phyloP scores from a whole-genome alignment of 352 stramenopile genomes.

The Pythium dissotocum region DNA sequence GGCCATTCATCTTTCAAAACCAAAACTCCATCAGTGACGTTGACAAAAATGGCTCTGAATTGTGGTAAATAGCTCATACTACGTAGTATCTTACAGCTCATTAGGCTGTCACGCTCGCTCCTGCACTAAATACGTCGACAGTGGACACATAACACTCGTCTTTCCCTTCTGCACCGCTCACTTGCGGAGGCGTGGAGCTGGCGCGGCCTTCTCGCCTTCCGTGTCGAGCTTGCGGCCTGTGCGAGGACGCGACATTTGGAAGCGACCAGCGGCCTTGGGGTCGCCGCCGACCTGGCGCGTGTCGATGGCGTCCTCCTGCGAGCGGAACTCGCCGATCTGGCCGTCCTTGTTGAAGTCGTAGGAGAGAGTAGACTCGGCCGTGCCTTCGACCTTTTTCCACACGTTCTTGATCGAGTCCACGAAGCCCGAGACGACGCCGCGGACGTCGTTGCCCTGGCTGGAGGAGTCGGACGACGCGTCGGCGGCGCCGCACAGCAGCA shows the following conservation, averaged over 20 bases:
- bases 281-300: slow-evolving; percentile 18
- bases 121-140: slow-evolving; percentile 12
- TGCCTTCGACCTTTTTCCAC: slow-evolving; percentile 2
- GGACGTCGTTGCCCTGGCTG: slow-evolving; percentile 5
- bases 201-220: slow-evolving; percentile 11
- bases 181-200: slow-evolving; percentile 3
- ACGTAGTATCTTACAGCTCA: background rate
- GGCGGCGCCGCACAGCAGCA: slow-evolving; percentile 2
- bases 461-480: background rate
- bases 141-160: background rate
- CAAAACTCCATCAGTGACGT: too few relatives aligned
- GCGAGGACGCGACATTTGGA: slow-evolving; percentile 11
- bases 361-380: slow-evolving; percentile 10
- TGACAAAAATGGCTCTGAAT: background rate
- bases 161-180: background rate
- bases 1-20: too few relatives aligned
- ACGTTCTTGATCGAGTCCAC: slow-evolving; percentile 9
- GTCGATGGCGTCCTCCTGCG: slow-evolving; percentile 11
- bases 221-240: slow-evolving; percentile 10
- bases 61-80: background rate
- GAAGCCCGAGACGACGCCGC: slow-evolving; percentile 11
- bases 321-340: slow-evolving; percentile 27
- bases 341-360: slow-evolving; percentile 29
- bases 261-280: slow-evolving; percentile 17
- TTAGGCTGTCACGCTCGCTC: background rate